Base-by-base conservation (phyloP, 257 asterid species). In the Leonotis leonurus region DNA sequence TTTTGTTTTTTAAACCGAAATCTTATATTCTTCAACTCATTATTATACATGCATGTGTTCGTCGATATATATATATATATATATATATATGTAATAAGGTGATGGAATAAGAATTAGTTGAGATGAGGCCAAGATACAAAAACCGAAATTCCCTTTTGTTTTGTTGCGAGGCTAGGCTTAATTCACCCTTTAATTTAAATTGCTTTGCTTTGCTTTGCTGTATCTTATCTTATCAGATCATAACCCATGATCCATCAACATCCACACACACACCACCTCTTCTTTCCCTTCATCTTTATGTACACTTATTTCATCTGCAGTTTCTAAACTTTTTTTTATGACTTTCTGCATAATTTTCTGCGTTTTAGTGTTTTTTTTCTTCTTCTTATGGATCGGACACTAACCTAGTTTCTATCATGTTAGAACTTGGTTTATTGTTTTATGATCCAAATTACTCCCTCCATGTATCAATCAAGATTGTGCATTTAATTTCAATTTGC, bases 61-160 rank as follows among this genome's bases (percentile, higher is more conserved):
- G n/a, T n/a, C n/a, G n/a, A n/a, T n/a, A n/a, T n/a, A n/a, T n/a
- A n/a, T n/a, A n/a, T n/a, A n/a, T n/a, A 32, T 6, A 27, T 10
- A 32, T n/a, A n/a, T 32, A 5, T 32, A 8, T 5, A 30, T 6
- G 37, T 8, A 32, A 32, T 32, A 32, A 6, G 48, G 52, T 49
- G 8, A 62, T 20, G 73, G 67, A 46, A 67, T 61, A 62, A 44
- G 62, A 61, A 7, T 30, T 16, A 29, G 43, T 36, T 50, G 59
- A 62, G 45, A 59, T 45, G 8, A 64, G 27, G 76, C 70, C 75
- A 75, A 66, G 41, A 18, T 53, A 62, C 64, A 62, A 49, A 55
- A 65, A 60, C 18, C 52, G 16, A 62, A 60, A 9, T 18, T 12
- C 37, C 22, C 60, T 71, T 13, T 59, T 49, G 29, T 25, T 65